phyloP scores from a whole-genome alignment of 2,329 filamentous ascomycete genomes.

The Penicillium italicum region DNA sequence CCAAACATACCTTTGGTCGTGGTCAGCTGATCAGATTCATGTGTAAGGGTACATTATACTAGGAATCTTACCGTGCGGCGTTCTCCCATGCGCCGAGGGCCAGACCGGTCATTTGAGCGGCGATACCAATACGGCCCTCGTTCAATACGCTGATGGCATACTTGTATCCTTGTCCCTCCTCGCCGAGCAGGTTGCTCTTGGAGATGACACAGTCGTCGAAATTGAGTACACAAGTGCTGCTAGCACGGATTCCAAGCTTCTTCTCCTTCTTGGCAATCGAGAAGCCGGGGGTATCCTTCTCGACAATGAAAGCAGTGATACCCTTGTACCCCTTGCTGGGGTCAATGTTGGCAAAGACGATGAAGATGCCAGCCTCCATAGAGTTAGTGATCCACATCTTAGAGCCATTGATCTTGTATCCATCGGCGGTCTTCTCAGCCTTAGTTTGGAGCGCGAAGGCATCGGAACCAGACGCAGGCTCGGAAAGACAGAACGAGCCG shows the following conservation, averaged over 20 bases:
- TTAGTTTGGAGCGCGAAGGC: slow-evolving; percentile 93
- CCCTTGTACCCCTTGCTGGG: slow-evolving; percentile 92
- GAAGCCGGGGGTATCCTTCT: slow-evolving; percentile 86
- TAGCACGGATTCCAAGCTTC: slow-evolving; percentile 95
- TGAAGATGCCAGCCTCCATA: slow-evolving; percentile 89
- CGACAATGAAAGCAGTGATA: slow-evolving; percentile 92
- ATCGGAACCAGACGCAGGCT: slow-evolving; percentile 89
- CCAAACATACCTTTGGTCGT: slow-evolving; percentile 71
- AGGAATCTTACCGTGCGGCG: slow-evolving; percentile 64
- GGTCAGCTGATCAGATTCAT: slow-evolving; percentile 7
- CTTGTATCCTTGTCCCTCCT: slow-evolving; percentile 92
- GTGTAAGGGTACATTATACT: not conserved
- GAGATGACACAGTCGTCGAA: slow-evolving; percentile 95
- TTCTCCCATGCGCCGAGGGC: slow-evolving; percentile 94
- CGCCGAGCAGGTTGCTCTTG: slow-evolving; percentile 79
- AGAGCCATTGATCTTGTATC: slow-evolving; percentile 81
- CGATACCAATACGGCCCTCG: slow-evolving; percentile 95
- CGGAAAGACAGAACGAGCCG: slow-evolving; percentile 85
- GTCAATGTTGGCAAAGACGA: slow-evolving; percentile 95
- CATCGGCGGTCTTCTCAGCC: slow-evolving; percentile 74
- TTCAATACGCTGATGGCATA: slow-evolving; percentile 93
- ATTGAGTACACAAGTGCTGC: slow-evolving; percentile 94
- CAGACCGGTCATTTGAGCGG: slow-evolving; percentile 96
- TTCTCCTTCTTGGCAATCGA: slow-evolving; percentile 99
- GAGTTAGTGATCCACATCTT: slow-evolving; percentile 99